Percentiles rank a stretch among this genome's conserved stretches.
Conservation (phyloP, 441 rosid genomes). For the Pelargonium fulgidum region DNA sequence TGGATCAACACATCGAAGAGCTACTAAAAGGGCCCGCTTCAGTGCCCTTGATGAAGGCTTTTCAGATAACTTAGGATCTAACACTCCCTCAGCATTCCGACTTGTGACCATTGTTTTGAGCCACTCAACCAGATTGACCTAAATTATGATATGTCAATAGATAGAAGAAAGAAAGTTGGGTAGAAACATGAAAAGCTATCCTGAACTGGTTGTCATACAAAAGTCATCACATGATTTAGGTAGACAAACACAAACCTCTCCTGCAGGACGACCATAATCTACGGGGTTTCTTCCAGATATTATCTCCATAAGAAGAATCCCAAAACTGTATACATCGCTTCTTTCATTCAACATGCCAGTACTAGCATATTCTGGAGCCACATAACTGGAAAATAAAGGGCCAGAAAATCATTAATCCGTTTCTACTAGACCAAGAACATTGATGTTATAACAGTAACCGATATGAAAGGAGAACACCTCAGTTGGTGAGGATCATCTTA, state of each 20-base stretch:
- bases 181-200: not conserved
- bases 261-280: slow-evolving; percentile 76
- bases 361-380: slow-evolving; percentile 94
- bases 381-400: slow-evolving; percentile 44
- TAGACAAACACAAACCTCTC: slow-evolving; percentile 48
- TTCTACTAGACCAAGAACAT: not conserved
- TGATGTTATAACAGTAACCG: not conserved
- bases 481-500: slow-evolving; percentile 21
- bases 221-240: not conserved
- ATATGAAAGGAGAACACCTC: not conserved
- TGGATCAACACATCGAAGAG: slow-evolving; percentile 89
- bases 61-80: slow-evolving; percentile 65
- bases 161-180: slow-evolving; percentile 8
- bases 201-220: not conserved
- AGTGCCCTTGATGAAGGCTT: slow-evolving; percentile 73
- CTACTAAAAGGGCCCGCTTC: slow-evolving; percentile 76
- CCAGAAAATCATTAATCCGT: not conserved
- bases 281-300: slow-evolving; percentile 94
- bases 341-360: slow-evolving; percentile 89
- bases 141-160: slow-evolving; percentile 13
- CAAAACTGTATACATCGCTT: slow-evolving; percentile 94
- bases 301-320: slow-evolving; percentile 79
- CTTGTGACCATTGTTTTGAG: slow-evolving; percentile 87
- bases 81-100: slow-evolving; percentile 75
- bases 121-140: slow-evolving; percentile 98